Evolutionary conservation across 768 basidiomycete genomes (phyloP).

Genomic region (Suillus decipiens): DNA sequence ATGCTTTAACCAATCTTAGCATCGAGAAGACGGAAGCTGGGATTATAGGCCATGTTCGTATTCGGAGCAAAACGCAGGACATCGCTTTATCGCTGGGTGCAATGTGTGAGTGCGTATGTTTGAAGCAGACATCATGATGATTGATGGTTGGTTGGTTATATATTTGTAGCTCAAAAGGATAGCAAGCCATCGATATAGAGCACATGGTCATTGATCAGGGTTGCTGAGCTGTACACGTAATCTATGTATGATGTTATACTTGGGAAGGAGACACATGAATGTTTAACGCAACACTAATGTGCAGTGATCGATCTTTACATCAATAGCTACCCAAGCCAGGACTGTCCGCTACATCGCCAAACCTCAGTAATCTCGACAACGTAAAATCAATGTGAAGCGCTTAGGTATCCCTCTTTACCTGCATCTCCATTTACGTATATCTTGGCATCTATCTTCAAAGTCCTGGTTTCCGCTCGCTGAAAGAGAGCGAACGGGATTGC

Average conservation of each 20-base stretch:
- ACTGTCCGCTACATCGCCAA: neutral
- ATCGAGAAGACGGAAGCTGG: conserved; percentile 81
- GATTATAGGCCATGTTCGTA: conserved; percentile 63
- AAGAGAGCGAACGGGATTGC: conserved; percentile 49
- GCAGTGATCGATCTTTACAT: neutral
- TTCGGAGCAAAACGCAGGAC: conserved; percentile 93
- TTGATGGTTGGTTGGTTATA: neutral
- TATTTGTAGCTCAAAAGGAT: neutral
- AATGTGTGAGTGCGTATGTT: neutral
- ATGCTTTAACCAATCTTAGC: conserved; percentile 88
- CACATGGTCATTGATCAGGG: neutral
- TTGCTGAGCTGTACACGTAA: neutral
- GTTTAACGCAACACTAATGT: neutral
- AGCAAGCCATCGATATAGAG: neutral
- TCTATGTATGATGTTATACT: neutral
- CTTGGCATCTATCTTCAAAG: conserved; percentile 41
- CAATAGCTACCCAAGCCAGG: neutral
- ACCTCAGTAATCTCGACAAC: conserved; percentile 42
- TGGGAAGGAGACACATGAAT: neutral
- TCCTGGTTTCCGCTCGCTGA: conserved; percentile 45
- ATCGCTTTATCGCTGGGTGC: conserved; percentile 52
- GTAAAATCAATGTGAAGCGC: conserved; percentile 37
- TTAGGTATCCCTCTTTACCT: conserved; percentile 18
- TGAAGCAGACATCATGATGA: neutral
- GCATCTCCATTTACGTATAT: conserved; percentile 35